Evolutionary conservation across 2,329 filamentous ascomycete species (phyloP).

Genomic region (Beauveria brongniartii): DNA sequence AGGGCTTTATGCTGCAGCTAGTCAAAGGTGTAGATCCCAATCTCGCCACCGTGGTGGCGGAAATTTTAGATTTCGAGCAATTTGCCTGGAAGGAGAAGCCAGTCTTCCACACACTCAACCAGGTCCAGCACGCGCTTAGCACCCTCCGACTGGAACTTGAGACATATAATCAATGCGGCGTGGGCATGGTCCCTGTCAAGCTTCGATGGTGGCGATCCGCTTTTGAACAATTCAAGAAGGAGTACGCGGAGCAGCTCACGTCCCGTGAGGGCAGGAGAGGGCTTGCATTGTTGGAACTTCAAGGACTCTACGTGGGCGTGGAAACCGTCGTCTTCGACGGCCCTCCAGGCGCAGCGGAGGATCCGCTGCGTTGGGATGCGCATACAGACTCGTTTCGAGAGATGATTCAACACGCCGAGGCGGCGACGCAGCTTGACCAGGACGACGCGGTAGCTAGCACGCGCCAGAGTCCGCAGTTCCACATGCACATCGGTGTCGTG

Average conservation of each 20-base stretch:
- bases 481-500: conserved; percentile 10
- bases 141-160: conserved; percentile 8
- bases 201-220: conserved; percentile 3
- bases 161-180: conserved; percentile 1
- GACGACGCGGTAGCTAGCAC: neutral
- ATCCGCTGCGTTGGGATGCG: conserved; percentile 7
- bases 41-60: neutral
- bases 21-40: conserved; percentile 1
- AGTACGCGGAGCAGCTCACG: neutral
- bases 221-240: neutral
- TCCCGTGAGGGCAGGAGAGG: neutral
- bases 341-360: neutral
- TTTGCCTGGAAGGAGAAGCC: neutral
- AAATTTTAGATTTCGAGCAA: conserved; percentile 2
- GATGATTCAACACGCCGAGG: conserved; percentile 1
- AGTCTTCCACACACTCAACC: conserved; percentile 3
- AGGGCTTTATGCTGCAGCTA: neutral
- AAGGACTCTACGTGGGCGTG: neutral
- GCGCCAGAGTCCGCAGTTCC: neutral
- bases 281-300: conserved; percentile 4
- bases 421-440: neutral
- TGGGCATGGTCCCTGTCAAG: neutral
- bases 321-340: conserved; percentile 2
- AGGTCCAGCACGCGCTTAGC: conserved; percentile 1
- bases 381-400: neutral